A percentile compares a stretch with the other conserved stretches of the same genome.
phyloP scores from a whole-genome alignment of 2,329 filamentous ascomycete genomes.

The Diaporthe australafricana region DNA sequence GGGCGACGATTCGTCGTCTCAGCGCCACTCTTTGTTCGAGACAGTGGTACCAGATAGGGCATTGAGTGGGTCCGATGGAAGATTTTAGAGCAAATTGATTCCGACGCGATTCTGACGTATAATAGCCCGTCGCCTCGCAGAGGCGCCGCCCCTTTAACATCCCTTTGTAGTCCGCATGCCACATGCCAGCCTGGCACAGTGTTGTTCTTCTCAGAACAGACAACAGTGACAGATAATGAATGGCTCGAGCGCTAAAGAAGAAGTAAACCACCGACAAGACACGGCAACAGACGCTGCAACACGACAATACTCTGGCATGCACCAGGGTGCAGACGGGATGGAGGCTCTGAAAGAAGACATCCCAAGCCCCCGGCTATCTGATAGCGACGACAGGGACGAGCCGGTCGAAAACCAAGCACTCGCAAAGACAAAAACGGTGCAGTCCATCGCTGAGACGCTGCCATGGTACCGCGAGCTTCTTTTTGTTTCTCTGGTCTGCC shows the following conservation, averaged over 20 bases:
- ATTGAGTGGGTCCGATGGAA: neutral
- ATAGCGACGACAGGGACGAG: conserved; percentile 16
- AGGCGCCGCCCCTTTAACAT: neutral
- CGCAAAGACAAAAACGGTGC: conserved; percentile 13
- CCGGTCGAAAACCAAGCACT: conserved; percentile 22
- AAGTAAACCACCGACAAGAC: neutral
- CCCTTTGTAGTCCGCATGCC: neutral
- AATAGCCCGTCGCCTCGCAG: neutral
- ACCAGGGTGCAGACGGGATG: neutral
- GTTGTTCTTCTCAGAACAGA: neutral
- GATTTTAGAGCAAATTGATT: conserved; percentile 7
- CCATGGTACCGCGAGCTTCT: conserved; percentile 36
- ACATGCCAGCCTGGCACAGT: neutral
- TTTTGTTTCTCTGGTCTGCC: conserved; percentile 34
- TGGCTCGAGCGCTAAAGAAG: neutral
- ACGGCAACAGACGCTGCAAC: neutral
- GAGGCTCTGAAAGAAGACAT: neutral
- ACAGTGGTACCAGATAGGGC: conserved; percentile 5
- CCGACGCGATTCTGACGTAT: conserved; percentile 7
- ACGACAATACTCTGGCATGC: neutral
- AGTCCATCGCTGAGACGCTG: conserved; percentile 33
- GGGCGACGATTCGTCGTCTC: neutral
- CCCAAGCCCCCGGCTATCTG: neutral
- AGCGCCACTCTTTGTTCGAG: conserved; percentile 3
- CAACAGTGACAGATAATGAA: neutral